phyloP scores from a whole-genome alignment of 2,329 filamentous ascomycete species.

The Arthroderma uncinatum region DNA sequence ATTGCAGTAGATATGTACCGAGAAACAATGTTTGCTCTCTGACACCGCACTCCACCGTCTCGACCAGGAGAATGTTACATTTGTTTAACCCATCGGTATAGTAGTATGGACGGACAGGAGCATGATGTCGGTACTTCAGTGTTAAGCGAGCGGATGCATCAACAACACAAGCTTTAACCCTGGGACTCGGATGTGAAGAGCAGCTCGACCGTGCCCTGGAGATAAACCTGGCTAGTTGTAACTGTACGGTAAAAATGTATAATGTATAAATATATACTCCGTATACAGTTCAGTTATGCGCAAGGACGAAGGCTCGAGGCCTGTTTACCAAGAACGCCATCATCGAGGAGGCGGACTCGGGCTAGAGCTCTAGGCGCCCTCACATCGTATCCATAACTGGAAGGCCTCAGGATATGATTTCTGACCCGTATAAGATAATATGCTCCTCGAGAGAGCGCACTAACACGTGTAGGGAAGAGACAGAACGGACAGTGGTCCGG shows the following conservation, averaged over 20 bases:
- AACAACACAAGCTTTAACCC: neutral
- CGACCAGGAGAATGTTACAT: neutral
- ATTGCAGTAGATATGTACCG: no score
- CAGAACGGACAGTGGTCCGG: neutral
- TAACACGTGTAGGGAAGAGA: neutral
- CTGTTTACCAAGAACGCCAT: neutral
- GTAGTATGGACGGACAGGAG: neutral
- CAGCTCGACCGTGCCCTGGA: no score
- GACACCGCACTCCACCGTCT: neutral
- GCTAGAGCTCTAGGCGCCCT: neutral
- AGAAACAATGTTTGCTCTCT: no score
- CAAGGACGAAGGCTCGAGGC: neutral
- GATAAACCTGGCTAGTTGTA: no score
- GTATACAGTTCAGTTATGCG: neutral
- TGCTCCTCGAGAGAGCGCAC: neutral
- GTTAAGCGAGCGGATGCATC: neutral
- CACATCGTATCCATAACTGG: neutral
- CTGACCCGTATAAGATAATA: neutral
- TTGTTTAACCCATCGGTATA: neutral
- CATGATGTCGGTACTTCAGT: neutral
- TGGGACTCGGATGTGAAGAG: neutral
- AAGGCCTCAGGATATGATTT: neutral
- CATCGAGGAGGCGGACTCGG: neutral
- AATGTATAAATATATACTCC: neutral
- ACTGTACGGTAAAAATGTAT: no score